phyloP scores from a whole-genome alignment of 1,139 yeast species.

The Suhomyces guaymorum region DNA sequence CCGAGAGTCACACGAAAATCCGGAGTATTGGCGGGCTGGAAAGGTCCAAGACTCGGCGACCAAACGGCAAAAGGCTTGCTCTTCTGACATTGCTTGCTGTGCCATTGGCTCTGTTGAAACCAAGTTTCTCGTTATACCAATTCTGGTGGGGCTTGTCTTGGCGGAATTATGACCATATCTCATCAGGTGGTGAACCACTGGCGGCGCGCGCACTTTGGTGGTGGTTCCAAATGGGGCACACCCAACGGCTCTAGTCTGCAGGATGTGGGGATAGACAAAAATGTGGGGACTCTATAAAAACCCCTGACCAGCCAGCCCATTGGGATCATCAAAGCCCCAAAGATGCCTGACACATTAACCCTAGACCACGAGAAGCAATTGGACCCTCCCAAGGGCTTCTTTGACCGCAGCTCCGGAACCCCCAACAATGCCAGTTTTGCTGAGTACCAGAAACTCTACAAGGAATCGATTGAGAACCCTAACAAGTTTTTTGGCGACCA shows the following conservation, averaged over 20 bases:
- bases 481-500: slow-evolving; percentile 61
- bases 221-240: no score
- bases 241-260: slow-evolving; percentile 8
- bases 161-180: no score
- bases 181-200: no score
- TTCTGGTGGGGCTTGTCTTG: no score
- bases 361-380: slow-evolving; percentile 46
- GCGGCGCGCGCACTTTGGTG: no score
- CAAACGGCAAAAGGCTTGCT: no score
- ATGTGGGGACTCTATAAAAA: slow-evolving; percentile 5
- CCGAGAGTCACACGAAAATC: slow-evolving; percentile 1
- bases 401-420: slow-evolving; percentile 45
- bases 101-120: no score
- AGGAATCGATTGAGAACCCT: slow-evolving; percentile 70
- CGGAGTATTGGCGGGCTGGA: not conserved
- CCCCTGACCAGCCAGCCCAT: no score
- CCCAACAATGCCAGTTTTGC: slow-evolving; percentile 55
- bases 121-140: not conserved
- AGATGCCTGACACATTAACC: slow-evolving; percentile 25
- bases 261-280: not conserved
- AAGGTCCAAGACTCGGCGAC: no score
- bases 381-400: slow-evolving; percentile 59
- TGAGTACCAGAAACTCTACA: slow-evolving; percentile 60
- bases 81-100: no score
- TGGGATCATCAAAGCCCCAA: no score